A percentile compares a stretch with the other conserved stretches of the same genome.
phyloP scores from a whole-genome alignment of 148 eudicot genomes.

The Oxyria digyna region DNA sequence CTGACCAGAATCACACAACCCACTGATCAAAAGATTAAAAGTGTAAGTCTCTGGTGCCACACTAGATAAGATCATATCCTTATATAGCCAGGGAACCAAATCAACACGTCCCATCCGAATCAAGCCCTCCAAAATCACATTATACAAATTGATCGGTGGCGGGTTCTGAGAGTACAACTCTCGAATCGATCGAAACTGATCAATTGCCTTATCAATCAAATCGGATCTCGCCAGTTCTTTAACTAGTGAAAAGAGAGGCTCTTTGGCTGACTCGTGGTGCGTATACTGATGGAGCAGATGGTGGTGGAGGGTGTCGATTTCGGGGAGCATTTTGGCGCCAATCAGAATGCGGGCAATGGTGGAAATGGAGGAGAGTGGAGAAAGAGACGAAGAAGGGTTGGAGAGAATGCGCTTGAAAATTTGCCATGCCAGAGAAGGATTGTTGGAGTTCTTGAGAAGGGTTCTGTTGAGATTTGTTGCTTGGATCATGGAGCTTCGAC shows the following conservation, averaged over 20 bases:
- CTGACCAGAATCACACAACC: slow-evolving; percentile 54
- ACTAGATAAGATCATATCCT: slow-evolving; percentile 53
- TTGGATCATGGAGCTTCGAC: slow-evolving; percentile 12
- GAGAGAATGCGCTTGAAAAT: slow-evolving; percentile 50
- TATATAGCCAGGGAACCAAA: slow-evolving; percentile 48
- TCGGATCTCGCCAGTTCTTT: slow-evolving; percentile 36
- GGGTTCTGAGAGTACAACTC: slow-evolving; percentile 24
- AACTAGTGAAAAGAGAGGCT: slow-evolving; percentile 22
- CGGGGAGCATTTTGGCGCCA: slow-evolving; percentile 50
- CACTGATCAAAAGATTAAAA: slow-evolving; percentile 59
- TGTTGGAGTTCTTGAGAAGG: slow-evolving; percentile 40
- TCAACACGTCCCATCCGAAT: slow-evolving; percentile 17
- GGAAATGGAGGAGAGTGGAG: slow-evolving; percentile 28
- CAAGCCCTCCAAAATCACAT: slow-evolving; percentile 40
- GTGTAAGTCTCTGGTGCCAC: slow-evolving; percentile 60
- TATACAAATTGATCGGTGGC: slow-evolving; percentile 37
- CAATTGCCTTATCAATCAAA: slow-evolving; percentile 35
- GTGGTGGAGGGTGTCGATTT: slow-evolving; percentile 42
- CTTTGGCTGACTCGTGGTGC: not conserved
- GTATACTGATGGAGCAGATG: slow-evolving; percentile 26
- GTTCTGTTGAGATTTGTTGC: slow-evolving; percentile 24
- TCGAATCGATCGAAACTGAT: slow-evolving; percentile 51
- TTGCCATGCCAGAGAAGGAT: slow-evolving; percentile 79
- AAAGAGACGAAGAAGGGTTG: slow-evolving; percentile 16
- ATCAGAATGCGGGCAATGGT: slow-evolving; percentile 40